These are phyloP conservation scores for Betula pendula DNA, from an alignment of 306 rosid genomes.

Conservation along the genomic window DNA sequence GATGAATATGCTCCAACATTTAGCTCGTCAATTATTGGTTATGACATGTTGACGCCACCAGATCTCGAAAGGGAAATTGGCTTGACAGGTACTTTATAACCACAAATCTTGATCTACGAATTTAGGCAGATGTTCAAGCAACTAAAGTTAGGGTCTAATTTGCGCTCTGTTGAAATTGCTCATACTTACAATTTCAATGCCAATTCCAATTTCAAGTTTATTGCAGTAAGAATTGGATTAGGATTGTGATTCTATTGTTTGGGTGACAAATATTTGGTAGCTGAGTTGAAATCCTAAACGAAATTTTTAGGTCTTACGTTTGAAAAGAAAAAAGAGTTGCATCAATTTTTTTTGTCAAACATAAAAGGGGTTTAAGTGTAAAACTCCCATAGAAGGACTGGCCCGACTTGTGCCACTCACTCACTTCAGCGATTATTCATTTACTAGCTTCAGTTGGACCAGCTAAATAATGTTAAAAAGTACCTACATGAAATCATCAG, in stretches of 20 bases:
- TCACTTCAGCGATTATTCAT: too few relatives aligned
- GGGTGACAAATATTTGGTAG: not conserved
- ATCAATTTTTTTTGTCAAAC: too few relatives aligned
- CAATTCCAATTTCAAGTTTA: not conserved
- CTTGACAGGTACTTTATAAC: conserved; percentile 61
- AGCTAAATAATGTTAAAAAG: too few relatives aligned
- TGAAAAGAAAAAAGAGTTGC: too few relatives aligned
- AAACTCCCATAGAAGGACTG: too few relatives aligned
- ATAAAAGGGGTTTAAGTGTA: too few relatives aligned
- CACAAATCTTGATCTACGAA: not conserved
- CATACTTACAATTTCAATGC: not conserved
- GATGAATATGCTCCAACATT: conserved; percentile 94
- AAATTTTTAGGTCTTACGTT: too few relatives aligned
- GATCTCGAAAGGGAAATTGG: conserved; percentile 95
- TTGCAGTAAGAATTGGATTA: not conserved
- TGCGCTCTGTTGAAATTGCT: not conserved
- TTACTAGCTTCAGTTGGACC: too few relatives aligned
- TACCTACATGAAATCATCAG: too few relatives aligned
- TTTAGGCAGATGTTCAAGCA: not conserved
- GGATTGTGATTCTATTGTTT: not conserved
- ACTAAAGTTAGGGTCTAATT: not conserved
- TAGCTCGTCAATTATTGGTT: conserved; percentile 71
- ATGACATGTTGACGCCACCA: conserved; percentile 94
- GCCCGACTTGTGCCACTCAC: too few relatives aligned
- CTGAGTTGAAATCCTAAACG: too few relatives aligned